These are phyloP conservation scores for Colletotrichum spinosum DNA, from an alignment of 2,329 filamentous ascomycete species.

Conservation along the genomic window DNA sequence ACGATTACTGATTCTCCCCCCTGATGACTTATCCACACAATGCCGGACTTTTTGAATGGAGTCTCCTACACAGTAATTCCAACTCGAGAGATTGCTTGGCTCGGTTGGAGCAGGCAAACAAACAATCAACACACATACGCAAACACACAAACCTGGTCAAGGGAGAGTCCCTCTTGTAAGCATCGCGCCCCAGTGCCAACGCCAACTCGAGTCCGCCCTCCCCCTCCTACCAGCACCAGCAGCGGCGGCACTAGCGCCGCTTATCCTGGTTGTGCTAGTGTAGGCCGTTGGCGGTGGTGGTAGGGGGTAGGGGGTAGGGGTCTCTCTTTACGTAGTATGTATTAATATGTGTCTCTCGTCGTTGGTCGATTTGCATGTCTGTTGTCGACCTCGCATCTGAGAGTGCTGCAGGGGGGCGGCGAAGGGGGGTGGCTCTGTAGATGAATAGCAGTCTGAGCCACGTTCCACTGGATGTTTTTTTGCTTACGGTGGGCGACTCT, in stretches of 20 bases:
- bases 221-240: conserved; percentile 15
- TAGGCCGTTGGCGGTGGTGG: conserved; percentile 17
- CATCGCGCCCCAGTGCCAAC: background rate
- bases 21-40: too few relatives aligned
- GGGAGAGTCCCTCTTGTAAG: background rate
- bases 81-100: too few relatives aligned
- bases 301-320: conserved; percentile 10
- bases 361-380: too few relatives aligned
- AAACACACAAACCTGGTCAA: too few relatives aligned
- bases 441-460: conserved; percentile 30
- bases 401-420: conserved; percentile 14
- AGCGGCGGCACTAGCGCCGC: conserved; percentile 23
- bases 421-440: too few relatives aligned
- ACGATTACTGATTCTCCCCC: too few relatives aligned
- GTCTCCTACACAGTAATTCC: too few relatives aligned
- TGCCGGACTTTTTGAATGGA: too few relatives aligned
- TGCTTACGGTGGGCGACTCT: conserved; percentile 20
- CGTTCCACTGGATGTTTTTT: conserved; percentile 23
- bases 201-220: background rate
- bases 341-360: background rate
- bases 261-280: background rate
- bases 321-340: background rate
- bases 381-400: background rate
- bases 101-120: too few relatives aligned
- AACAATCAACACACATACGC: too few relatives aligned